Conservation (phyloP, 768 basidiomycete genomes). For the Dentipellis sp. region DNA sequence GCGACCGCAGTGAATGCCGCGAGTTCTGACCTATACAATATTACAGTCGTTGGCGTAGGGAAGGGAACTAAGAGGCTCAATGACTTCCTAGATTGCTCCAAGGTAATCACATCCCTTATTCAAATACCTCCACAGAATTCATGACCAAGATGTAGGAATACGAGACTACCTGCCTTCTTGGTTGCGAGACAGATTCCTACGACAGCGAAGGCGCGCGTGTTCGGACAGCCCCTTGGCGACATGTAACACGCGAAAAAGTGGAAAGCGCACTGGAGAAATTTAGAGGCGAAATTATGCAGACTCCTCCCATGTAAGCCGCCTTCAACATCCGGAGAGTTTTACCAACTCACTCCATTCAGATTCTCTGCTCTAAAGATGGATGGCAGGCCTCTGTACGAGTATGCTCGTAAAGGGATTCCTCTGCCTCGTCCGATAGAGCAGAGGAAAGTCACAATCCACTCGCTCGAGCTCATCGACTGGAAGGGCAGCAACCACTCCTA, state of each 20-base stretch:
- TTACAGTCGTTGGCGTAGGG: conserved; percentile 77
- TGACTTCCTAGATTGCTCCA: conserved; percentile 81
- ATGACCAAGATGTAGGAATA: conserved; percentile 58
- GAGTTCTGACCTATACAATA: conserved; percentile 3
- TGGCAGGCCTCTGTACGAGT: conserved; percentile 90
- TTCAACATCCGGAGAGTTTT: neutral
- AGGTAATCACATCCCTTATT: conserved; percentile 38
- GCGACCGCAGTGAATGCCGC: neutral
- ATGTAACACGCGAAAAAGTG: conserved; percentile 73
- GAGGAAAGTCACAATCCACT: conserved; percentile 74
- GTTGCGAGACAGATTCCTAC: conserved; percentile 91
- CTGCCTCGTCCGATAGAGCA: conserved; percentile 91
- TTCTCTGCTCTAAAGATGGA: conserved; percentile 99
- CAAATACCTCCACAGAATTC: no score
- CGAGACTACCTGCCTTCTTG: conserved; percentile 79
- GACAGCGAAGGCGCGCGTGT: conserved; percentile 85
- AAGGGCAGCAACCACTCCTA: conserved; percentile 67
- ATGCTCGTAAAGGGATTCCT: conserved; percentile 84
- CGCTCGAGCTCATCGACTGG: conserved; percentile 74
- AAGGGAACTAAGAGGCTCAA: conserved; percentile 83
- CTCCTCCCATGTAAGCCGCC: conserved; percentile 75
- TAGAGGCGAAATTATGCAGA: conserved; percentile 80
- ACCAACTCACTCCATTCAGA: conserved; percentile 29
- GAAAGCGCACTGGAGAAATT: conserved; percentile 64
- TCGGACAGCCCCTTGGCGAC: conserved; percentile 67